These are phyloP conservation scores for Calamus simplicifolius DNA, from an alignment of 176 grass and related monocot species.

Conservation along the genomic window DNA sequence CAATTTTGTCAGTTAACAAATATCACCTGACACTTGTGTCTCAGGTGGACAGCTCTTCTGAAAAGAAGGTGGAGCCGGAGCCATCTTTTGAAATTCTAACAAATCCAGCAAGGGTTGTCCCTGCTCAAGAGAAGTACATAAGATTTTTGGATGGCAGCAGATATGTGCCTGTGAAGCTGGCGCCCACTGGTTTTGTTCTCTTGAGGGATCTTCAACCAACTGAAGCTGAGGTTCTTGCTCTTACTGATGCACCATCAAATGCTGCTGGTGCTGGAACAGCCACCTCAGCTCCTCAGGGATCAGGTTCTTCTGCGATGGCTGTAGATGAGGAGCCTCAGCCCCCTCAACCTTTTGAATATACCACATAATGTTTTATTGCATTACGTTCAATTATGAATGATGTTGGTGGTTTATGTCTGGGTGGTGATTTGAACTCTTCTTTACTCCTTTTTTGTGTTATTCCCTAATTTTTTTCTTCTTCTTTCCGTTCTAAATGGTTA, in stretches of 20 bases:
- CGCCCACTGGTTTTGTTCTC: slow-evolving; percentile 82
- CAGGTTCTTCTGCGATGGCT: slow-evolving; percentile 63
- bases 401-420: no score
- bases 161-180: slow-evolving; percentile 81
- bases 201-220: slow-evolving; percentile 66
- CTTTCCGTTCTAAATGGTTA: no score
- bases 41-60: slow-evolving; percentile 59
- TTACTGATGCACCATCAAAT: slow-evolving; percentile 62
- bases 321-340: slow-evolving; percentile 78
- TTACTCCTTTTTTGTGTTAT: no score
- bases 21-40: neutral
- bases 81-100: slow-evolving; percentile 61
- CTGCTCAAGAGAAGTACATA: slow-evolving; percentile 89
- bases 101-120: slow-evolving; percentile 88
- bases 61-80: slow-evolving; percentile 91
- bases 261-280: slow-evolving; percentile 12
- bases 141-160: slow-evolving; percentile 76
- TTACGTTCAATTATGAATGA: no score
- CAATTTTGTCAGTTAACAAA: no score
- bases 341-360: slow-evolving; percentile 79
- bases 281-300: slow-evolving; percentile 28
- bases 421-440: no score
- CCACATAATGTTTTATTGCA: slow-evolving; percentile 9
- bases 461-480: no score
- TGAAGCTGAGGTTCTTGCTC: slow-evolving; percentile 71